A percentile compares a stretch with the other conserved stretches of the same genome.
Evolutionary conservation across 2,329 filamentous ascomycete species (phyloP).

Genomic region (Ascochyta koolunga): DNA sequence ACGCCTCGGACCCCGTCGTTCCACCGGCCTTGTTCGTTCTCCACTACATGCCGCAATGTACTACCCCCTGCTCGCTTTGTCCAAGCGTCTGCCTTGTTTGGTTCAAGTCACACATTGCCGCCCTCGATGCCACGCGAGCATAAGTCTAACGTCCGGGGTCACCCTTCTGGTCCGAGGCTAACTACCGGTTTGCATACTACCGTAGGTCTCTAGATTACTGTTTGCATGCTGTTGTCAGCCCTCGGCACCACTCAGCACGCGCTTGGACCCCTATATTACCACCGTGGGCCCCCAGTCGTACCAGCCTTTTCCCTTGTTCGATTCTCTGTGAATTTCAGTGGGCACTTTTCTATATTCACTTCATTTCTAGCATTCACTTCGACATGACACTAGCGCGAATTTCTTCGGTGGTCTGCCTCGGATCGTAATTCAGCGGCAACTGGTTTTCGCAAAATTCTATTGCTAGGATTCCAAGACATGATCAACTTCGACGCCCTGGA

Average conservation of each 20-base stretch:
- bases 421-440: constrained; percentile 18
- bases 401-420: constrained; percentile 17
- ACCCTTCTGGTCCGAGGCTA: constrained; percentile 2
- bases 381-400: constrained; percentile 25
- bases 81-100: not conserved
- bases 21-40: constrained; percentile 7
- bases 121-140: constrained; percentile 13
- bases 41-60: not conserved
- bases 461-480: constrained; percentile 23
- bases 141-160: constrained; percentile 1
- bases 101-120: constrained; percentile 1
- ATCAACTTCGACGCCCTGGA: constrained; percentile 28
- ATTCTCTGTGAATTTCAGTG: constrained; percentile 1
- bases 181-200: not conserved
- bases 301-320: constrained; percentile 7
- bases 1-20: not conserved
- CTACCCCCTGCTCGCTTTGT: not conserved
- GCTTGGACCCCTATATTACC: constrained; percentile 33
- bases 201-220: not conserved
- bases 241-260: constrained; percentile 6
- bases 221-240: constrained; percentile 5
- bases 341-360: not conserved
- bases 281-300: constrained; percentile 19
- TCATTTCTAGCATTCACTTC: constrained; percentile 1
- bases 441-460: not conserved